Conservation (phyloP, 108 stramenopile species). For the Nitzschia sp. region DNA sequence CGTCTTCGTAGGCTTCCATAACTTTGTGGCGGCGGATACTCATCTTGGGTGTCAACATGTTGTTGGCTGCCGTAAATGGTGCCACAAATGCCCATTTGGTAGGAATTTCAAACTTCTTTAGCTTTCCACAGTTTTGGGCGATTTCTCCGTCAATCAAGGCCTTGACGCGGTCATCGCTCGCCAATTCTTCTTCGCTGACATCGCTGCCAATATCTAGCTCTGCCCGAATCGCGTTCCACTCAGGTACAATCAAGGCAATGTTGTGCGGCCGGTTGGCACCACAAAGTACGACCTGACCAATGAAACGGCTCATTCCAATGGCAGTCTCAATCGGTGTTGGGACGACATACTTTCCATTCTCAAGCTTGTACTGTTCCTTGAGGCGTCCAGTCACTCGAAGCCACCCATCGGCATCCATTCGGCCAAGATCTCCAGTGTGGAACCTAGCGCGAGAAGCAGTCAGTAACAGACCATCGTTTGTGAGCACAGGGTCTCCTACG, state of each 20-base stretch:
- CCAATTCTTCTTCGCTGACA: conserved; percentile 71
- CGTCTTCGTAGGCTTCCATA: conserved; percentile 75
- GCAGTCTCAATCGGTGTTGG: conserved; percentile 93
- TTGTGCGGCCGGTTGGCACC: conserved; percentile 91
- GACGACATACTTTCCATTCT: conserved; percentile 96
- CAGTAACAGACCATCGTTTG: too few species aligned
- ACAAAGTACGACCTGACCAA: conserved; percentile 88
- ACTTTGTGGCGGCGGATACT: conserved; percentile 89
- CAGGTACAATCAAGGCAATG: conserved; percentile 88
- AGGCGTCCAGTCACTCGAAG: conserved; percentile 81
- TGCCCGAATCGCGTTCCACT: conserved; percentile 74
- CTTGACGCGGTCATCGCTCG: conserved; percentile 63
- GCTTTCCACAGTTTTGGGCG: conserved; percentile 45
- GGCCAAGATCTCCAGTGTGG: conserved; percentile 90
- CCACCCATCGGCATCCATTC: conserved; percentile 68
- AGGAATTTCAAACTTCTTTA: conserved; percentile 92
- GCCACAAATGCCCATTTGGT: conserved; percentile 81
- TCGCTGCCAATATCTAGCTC: conserved; percentile 50
- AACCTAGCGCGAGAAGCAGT: conserved; percentile 47
- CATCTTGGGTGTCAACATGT: conserved; percentile 96
- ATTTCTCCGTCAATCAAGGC: conserved; percentile 77
- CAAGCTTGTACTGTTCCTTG: conserved; percentile 97
- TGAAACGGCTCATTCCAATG: conserved; percentile 86
- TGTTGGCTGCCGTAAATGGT: conserved; percentile 90
- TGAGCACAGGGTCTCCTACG: too few species aligned